Base-by-base conservation (phyloP, 2,329 filamentous ascomycete species). In the Ceratocystis destructans region DNA sequence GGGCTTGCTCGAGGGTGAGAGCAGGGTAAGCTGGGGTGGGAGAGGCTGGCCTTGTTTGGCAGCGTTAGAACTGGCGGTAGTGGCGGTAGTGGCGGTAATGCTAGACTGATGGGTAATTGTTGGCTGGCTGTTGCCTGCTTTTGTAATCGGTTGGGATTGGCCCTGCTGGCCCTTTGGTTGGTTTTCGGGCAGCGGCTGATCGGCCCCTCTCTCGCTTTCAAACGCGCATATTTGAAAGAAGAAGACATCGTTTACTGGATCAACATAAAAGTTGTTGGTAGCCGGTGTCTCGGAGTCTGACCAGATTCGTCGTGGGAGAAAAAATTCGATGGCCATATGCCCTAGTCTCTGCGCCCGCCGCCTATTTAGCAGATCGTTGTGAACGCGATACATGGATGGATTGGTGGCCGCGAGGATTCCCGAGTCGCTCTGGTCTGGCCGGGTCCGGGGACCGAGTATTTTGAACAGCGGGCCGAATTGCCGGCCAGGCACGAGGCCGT, bases 321-420 rank as follows among this genome's bases (percentile, higher is more conserved):
- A 57, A 33, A 57, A 57, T 12, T 33, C 28, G 5, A 57, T 57
- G 10, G 53, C 22, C 25, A 33, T 15, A 12, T 57, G 53, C 6
- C 53, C 53, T 6, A 57, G 53, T 57, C 28, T 57, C 28, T 57
- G 53, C 1, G 53, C 53, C 12, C 28, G 22, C 6, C 53, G 12
- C 17, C 53, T 33, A 31, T 57, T 57, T 8, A 57, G 15, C 12
- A 57, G 10, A 57, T 57, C 53, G 25, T 57, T 57, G 28, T 57
- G 53, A 12, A 57, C 53, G 53, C 53, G 53, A 15, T 57, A 57
- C 53, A 57, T 57, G 25, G 53, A 57, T 20, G 53, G 53, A 17
- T 57, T 57, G 53, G 53, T 57, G 17, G 53, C 53, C 10, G 53
- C 53, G 12, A 57, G 53, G 8, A 57, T 57, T 25, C 53, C 53